A percentile compares a stretch with the other conserved stretches of the same genome.
Conservation (phyloP, 2,329 filamentous ascomycete species). For the Aspergillus transmontanensis region DNA sequence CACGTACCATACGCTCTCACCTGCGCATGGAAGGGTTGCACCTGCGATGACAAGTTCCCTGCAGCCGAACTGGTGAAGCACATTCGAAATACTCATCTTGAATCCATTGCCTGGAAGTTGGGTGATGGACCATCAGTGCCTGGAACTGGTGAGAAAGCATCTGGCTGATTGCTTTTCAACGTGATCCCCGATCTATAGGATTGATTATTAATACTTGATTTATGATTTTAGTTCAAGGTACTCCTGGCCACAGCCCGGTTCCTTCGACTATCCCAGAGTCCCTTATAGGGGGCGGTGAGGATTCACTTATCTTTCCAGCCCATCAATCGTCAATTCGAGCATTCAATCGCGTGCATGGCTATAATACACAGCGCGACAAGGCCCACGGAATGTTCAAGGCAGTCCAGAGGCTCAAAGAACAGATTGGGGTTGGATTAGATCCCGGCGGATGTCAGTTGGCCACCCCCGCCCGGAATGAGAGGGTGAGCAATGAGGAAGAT, state of each 20-base stretch:
- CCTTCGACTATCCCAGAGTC: constrained; percentile 51
- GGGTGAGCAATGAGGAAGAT: constrained; percentile 55
- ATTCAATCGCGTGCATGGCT: constrained; percentile 47
- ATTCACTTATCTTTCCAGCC: constrained; percentile 40
- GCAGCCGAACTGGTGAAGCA: constrained; percentile 53
- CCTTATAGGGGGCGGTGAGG: constrained; percentile 25
- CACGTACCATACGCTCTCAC: constrained; percentile 45
- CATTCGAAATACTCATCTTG: constrained; percentile 55
- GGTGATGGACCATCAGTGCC: constrained; percentile 62
- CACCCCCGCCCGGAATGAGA: constrained; percentile 52
- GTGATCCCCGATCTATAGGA: constrained; percentile 20
- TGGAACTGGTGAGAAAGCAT: constrained; percentile 56
- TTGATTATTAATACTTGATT: constrained; percentile 19
- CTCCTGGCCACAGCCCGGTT: constrained; percentile 10
- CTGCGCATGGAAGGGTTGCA: constrained; percentile 31
- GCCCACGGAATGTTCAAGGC: constrained; percentile 49
- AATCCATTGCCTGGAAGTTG: constrained; percentile 56
- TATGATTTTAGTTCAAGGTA: constrained; percentile 20
- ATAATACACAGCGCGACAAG: constrained; percentile 48
- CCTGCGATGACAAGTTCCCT: constrained; percentile 20
- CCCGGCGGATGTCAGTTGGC: constrained; percentile 56
- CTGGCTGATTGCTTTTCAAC: constrained; percentile 31
- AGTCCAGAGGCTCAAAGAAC: constrained; percentile 53
- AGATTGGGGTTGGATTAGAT: constrained; percentile 57
- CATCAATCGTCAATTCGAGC: constrained; percentile 39